phyloP scores from a whole-genome alignment of 2,329 filamentous ascomycete species.

The Zasmidium citrigriseum region DNA sequence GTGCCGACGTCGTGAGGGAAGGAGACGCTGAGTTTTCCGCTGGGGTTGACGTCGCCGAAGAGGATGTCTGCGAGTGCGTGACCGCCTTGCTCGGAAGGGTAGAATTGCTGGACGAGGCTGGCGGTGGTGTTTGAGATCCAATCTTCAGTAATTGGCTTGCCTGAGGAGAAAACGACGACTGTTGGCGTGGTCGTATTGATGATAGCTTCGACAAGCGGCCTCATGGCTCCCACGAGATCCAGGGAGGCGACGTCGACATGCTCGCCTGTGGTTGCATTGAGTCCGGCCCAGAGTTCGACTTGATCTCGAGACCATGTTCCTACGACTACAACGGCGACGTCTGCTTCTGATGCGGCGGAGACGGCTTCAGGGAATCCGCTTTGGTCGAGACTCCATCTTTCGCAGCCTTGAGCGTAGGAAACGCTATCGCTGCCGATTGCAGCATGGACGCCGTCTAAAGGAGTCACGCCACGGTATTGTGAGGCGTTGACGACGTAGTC shows the following conservation, averaged over 20 bases:
- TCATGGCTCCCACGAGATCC: slow-evolving; percentile 70
- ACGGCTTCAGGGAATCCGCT: slow-evolving; percentile 68
- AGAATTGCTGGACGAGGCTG: slow-evolving; percentile 73
- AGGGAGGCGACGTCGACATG: slow-evolving; percentile 68
- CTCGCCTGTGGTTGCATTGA: slow-evolving; percentile 75
- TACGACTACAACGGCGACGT: slow-evolving; percentile 72
- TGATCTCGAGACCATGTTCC: slow-evolving; percentile 78
- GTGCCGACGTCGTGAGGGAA: slow-evolving; percentile 30
- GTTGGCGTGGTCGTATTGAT: slow-evolving; percentile 68
- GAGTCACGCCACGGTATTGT: slow-evolving; percentile 66
- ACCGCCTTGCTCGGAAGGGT: slow-evolving; percentile 66
- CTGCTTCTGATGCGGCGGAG: slow-evolving; percentile 64
- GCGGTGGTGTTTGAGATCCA: slow-evolving; percentile 69
- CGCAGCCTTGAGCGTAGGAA: slow-evolving; percentile 69
- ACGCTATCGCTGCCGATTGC: slow-evolving; percentile 60
- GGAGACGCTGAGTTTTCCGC: slow-evolving; percentile 31
- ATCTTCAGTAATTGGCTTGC: slow-evolving; percentile 71
- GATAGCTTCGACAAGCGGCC: slow-evolving; percentile 65
- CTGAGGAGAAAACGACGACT: slow-evolving; percentile 67
- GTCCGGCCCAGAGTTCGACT: slow-evolving; percentile 66
- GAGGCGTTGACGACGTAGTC: slow-evolving; percentile 71
- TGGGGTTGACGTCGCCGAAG: slow-evolving; percentile 32
- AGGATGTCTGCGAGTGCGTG: slow-evolving; percentile 29
- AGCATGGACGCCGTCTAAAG: slow-evolving; percentile 67
- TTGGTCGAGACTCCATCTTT: slow-evolving; percentile 71